Evolutionary conservation across 1,284 basidiomycete genomes (phyloP).

Genomic region (Heliocybe sulcata): DNA sequence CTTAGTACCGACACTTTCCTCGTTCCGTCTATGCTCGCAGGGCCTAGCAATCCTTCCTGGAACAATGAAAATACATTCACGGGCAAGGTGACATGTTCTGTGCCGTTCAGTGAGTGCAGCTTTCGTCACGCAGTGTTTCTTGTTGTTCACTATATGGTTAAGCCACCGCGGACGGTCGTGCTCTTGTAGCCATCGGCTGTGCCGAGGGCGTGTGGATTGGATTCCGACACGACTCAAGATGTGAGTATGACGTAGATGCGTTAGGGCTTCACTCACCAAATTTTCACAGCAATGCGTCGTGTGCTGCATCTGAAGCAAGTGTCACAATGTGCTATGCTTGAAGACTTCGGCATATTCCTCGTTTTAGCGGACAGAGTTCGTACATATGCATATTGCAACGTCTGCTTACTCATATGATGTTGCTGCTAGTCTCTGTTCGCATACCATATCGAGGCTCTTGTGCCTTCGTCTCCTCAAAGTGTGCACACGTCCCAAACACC

Average conservation of each 20-base stretch:
- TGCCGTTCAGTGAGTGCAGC: slow-evolving; percentile 74
- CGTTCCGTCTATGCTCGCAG: slow-evolving; percentile 51
- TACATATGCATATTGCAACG: background rate
- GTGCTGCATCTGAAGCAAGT: slow-evolving; percentile 88
- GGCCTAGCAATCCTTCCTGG: slow-evolving; percentile 45
- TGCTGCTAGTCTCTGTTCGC: slow-evolving; percentile 60
- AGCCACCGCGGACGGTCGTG: slow-evolving; percentile 80
- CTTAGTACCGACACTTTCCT: slow-evolving; percentile 83
- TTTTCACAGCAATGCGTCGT: slow-evolving; percentile 65
- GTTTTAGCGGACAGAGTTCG: slow-evolving; percentile 87
- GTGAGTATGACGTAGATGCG: slow-evolving; percentile 31
- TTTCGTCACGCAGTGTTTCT: background rate
- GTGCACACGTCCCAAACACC: slow-evolving; percentile 65
- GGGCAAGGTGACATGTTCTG: slow-evolving; percentile 88
- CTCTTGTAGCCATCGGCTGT: slow-evolving; percentile 88
- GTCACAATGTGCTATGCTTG: slow-evolving; percentile 90
- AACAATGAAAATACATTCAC: slow-evolving; percentile 71
- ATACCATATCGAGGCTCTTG: slow-evolving; percentile 93
- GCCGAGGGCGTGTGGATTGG: slow-evolving; percentile 97
- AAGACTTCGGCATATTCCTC: slow-evolving; percentile 93
- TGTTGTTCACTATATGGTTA: slow-evolving; percentile 5
- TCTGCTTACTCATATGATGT: background rate
- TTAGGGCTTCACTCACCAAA: slow-evolving; percentile 2
- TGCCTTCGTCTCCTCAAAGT: slow-evolving; percentile 74
- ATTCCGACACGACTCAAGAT: slow-evolving; percentile 80